phyloP scores from a whole-genome alignment of 805 yeast genomes.

The Candida ficus region DNA sequence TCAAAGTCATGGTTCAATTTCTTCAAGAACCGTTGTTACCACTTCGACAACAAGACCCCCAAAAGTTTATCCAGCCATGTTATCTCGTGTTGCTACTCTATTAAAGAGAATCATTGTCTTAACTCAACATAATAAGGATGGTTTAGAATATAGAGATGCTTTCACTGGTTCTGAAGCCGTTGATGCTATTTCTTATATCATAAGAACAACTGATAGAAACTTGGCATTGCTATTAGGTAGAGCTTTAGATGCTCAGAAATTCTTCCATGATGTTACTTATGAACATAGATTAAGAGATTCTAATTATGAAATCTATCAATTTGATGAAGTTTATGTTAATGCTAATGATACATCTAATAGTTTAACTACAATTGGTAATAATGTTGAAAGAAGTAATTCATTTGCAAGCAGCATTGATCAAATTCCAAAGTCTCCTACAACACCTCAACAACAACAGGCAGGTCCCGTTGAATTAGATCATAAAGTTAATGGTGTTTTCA shows the following conservation, averaged over 20 bases:
- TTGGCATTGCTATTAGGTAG: constrained; percentile 86
- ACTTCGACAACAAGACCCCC: constrained; percentile 48
- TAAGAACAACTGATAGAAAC: constrained; percentile 87
- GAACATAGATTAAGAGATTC: constrained; percentile 92
- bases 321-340: constrained; percentile 51
- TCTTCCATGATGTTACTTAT: constrained; percentile 93
- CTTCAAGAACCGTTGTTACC: constrained; percentile 41
- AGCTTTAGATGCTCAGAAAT: constrained; percentile 88
- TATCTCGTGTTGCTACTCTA: constrained; percentile 77
- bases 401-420: constrained; percentile 16
- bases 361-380: not conserved
- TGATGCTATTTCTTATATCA: constrained; percentile 78
- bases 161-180: constrained; percentile 94
- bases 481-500: constrained; percentile 83
- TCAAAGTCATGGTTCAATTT: constrained; percentile 19
- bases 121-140: constrained; percentile 83
- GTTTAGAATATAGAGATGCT: constrained; percentile 85
- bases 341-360: constrained; percentile 22
- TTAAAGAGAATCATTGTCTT: constrained; percentile 66
- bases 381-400: constrained; percentile 28
- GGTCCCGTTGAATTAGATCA: constrained; percentile 22
- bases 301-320: constrained; percentile 79
- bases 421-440: not conserved
- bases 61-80: constrained; percentile 80
- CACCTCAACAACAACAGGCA: constrained; percentile 6